Evolutionary conservation across 176 grass and related monocot species (phyloP).

Genomic region (maize (Zea mays)): DNA sequence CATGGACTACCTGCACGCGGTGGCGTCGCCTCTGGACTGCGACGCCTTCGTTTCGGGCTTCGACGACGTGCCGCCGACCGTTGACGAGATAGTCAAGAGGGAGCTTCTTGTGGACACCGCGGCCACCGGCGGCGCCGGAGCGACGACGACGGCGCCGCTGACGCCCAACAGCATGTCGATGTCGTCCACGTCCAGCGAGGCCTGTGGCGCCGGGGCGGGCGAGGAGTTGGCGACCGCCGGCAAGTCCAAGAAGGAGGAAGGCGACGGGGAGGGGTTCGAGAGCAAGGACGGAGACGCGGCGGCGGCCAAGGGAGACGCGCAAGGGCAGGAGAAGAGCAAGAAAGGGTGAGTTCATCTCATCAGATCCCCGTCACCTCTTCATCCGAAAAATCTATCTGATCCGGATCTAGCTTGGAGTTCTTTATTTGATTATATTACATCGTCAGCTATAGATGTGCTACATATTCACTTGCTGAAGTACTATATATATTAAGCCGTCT

Average conservation of each 20-base stretch:
- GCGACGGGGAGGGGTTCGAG: slow-evolving; percentile 26
- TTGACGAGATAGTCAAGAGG: slow-evolving; percentile 33
- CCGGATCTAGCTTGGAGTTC: not conserved
- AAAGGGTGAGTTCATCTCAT: slow-evolving; percentile 62
- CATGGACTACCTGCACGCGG: slow-evolving; percentile 40
- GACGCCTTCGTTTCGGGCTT: slow-evolving; percentile 27
- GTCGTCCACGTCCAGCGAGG: slow-evolving; percentile 76
- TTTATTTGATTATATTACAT: not conserved
- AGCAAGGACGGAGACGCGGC: slow-evolving; percentile 40
- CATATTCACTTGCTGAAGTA: no score
- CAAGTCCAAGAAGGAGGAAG: slow-evolving; percentile 54
- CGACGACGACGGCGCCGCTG: slow-evolving; percentile 1
- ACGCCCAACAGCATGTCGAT: slow-evolving; percentile 72
- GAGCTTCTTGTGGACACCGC: not conserved
- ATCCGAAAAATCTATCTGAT: not conserved
- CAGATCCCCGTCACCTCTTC: slow-evolving; percentile 23
- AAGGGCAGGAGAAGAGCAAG: slow-evolving; percentile 62
- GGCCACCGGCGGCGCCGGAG: not conserved
- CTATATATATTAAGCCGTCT: no score
- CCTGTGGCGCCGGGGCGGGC: slow-evolving; percentile 27
- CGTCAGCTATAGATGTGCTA: no score
- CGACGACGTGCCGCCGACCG: slow-evolving; percentile 18
- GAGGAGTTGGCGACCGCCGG: slow-evolving; percentile 28
- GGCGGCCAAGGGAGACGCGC: slow-evolving; percentile 23
- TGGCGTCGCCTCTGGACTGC: slow-evolving; percentile 31